phyloP scores from a whole-genome alignment of 2,329 filamentous ascomycete genomes.

The Rhynchosporium graminicola region DNA sequence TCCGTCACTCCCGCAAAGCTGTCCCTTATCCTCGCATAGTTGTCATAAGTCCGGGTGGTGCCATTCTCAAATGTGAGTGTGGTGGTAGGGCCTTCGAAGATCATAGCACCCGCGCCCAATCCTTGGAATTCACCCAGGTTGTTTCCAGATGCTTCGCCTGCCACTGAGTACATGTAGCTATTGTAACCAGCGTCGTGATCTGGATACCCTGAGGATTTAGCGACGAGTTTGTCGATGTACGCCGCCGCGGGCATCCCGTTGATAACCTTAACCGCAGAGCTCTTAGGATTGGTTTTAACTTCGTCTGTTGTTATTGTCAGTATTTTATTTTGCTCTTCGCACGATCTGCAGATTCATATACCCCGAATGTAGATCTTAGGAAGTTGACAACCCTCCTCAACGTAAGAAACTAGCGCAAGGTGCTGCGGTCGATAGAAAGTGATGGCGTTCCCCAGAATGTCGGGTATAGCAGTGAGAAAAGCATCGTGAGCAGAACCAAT shows the following conservation, averaged over 20 bases:
- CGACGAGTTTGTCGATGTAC: neutral
- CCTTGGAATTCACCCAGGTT: neutral
- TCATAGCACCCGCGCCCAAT: neutral
- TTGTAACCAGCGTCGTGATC: neutral
- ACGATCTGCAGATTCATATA: neutral
- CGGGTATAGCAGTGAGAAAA: neutral
- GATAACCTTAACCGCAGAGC: neutral
- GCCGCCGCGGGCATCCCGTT: neutral
- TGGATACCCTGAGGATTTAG: neutral
- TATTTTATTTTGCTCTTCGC: neutral
- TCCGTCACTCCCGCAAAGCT: neutral
- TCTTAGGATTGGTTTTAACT: neutral
- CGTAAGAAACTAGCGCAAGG: neutral
- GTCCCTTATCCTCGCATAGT: neutral
- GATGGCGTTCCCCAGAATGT: neutral
- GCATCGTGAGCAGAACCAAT: neutral
- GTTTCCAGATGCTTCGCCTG: neutral
- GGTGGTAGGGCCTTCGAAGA: neutral
- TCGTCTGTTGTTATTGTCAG: neutral
- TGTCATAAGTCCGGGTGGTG: neutral
- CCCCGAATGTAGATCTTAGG: neutral
- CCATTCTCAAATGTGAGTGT: neutral
- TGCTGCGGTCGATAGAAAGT: neutral
- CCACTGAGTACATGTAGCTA: neutral
- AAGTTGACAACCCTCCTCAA: neutral